Percentiles rank a stretch among this genome's conserved stretches.
phyloP scores from a whole-genome alignment of 495 filamentous ascomycete species.

The Neurospora sp. region DNA sequence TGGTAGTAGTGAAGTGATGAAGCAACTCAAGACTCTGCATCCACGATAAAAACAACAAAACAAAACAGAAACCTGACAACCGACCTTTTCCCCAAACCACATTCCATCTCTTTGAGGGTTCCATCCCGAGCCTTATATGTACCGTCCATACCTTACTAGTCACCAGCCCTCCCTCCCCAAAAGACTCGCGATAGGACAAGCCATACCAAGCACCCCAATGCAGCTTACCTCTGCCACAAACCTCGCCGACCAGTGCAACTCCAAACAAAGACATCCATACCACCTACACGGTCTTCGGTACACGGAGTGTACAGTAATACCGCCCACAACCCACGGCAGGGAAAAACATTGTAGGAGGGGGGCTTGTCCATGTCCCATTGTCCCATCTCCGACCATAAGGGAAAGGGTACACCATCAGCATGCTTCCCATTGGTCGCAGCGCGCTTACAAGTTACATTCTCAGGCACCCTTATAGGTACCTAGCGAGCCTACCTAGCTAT shows the following conservation, averaged over 20 bases:
- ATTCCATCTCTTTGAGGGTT: not conserved
- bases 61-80: not conserved
- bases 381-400: not conserved
- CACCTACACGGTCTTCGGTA: not conserved
- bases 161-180: not conserved
- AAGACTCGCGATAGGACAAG: no score
- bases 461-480: not conserved
- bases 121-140: not conserved
- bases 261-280: not conserved
- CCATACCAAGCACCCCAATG: not conserved
- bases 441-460: not conserved
- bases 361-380: not conserved
- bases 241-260: not conserved
- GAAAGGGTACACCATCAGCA: not conserved
- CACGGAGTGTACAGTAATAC: not conserved
- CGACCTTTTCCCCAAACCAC: not conserved
- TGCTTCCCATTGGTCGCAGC: not conserved
- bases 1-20: not conserved
- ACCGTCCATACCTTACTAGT: not conserved
- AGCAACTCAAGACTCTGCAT: not conserved
- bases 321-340: not conserved
- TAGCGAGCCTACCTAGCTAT: not conserved
- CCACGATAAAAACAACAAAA: not conserved
- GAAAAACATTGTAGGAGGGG: not conserved
- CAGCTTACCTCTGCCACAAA: not conserved